These are phyloP conservation scores for Volvariella surrecta DNA, from an alignment of 1,284 basidiomycete species.

Conservation along the genomic window DNA sequence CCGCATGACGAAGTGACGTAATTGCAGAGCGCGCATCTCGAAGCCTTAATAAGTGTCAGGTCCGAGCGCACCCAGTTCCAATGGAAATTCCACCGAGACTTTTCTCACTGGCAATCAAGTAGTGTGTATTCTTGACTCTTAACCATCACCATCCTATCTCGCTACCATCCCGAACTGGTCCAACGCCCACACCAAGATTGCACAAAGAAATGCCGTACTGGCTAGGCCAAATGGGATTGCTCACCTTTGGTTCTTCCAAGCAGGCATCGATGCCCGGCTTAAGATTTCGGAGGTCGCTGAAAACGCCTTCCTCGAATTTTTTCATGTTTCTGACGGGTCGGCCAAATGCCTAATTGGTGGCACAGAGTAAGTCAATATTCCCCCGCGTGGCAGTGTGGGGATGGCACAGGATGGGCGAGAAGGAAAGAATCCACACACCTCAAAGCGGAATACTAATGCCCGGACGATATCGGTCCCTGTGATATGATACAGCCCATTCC, in stretches of 20 bases:
- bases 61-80: too few relatives aligned
- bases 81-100: too few relatives aligned
- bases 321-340: constrained; percentile 77
- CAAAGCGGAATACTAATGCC: constrained; percentile 82
- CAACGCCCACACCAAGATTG: too few relatives aligned
- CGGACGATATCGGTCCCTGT: constrained; percentile 88
- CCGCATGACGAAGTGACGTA: too few relatives aligned
- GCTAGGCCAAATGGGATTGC: constrained; percentile 10
- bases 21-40: too few relatives aligned
- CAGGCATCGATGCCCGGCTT: constrained; percentile 88
- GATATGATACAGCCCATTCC: constrained; percentile 86
- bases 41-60: too few relatives aligned
- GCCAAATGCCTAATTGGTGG: constrained; percentile 56
- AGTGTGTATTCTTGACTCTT: too few relatives aligned
- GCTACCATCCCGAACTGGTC: not conserved
- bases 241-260: constrained; percentile 87
- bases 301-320: constrained; percentile 91
- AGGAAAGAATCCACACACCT: constrained; percentile 28
- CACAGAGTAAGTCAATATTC: not conserved
- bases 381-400: not conserved
- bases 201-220: too few relatives aligned
- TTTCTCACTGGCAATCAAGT: too few relatives aligned
- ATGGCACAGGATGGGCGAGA: not conserved
- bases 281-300: constrained; percentile 83
- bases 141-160: too few relatives aligned